Evolutionary conservation across 2,329 filamentous ascomycete species (phyloP), one percentile per base, ranked within the genome.

Genomic region (Ilyonectria robusta): DNA sequence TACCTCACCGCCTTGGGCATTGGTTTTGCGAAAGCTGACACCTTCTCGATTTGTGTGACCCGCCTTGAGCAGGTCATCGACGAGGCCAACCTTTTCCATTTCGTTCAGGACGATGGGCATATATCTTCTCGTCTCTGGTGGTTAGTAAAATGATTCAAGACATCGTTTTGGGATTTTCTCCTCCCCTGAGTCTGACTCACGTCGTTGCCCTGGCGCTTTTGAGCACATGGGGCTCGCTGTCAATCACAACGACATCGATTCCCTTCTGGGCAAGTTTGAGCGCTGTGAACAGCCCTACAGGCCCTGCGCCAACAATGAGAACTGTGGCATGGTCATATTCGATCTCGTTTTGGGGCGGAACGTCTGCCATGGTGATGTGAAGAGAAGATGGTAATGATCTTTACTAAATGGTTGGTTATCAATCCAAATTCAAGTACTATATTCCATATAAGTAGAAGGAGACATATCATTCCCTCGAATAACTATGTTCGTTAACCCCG

Each of bases 31-130:
- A n/a, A 48, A 48, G 46, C 46, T 48, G 17, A 48, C 17, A 23
- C 46, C 46, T 48, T 48, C 46, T 48, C 46, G 46, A 48, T 48
- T 48, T 31, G 46, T 31, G 46, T 48, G 46, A 10, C 46, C 46
- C 31, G 46, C 46, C 23, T 29, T 31, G 4, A 31, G 3, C 46
- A 48, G 46, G 23, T 48, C 46, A 48, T 48, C 46, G 13, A 48
- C 46, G 21, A 48, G 46, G 46, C 46, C 46, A 23, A 48, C 46
- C 23, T 48, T 48, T 48, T 48, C 46, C 46, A 48, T 48, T 9
- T 48, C 46, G 23, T 31, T 48, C 6, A 48, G 46, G 6, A 48
- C 46, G 46, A 48, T 48, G 13, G 46, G 46, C 46, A 48, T 48
- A 17, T 48, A 48, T 31, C 46, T 48, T 48, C 15, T 48, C 23